Evolutionary conservation across 2,329 filamentous ascomycete genomes (phyloP).

Genomic region (Hymenoscyphus albidus): DNA sequence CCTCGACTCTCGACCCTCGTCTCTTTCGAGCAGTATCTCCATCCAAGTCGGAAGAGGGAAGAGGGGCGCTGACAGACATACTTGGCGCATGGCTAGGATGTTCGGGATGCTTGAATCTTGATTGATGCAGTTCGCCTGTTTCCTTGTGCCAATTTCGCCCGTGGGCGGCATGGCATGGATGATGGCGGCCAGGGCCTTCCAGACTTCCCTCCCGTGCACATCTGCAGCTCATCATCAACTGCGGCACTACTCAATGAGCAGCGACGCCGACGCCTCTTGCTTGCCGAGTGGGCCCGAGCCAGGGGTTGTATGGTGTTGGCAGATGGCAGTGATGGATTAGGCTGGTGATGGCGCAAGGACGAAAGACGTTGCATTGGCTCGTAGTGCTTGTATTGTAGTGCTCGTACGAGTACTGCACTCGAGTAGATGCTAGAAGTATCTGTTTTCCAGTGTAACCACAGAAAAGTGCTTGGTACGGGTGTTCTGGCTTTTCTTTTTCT

Average conservation of each 20-base stretch:
- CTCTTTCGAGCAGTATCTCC: not conserved
- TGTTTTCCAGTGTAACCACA: not conserved
- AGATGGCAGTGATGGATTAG: not conserved
- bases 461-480: not conserved
- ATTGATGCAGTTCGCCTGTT: constrained; percentile 5
- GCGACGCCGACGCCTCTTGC: not conserved
- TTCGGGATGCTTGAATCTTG: not conserved
- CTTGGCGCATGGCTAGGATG: not conserved
- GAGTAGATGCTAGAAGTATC: too few relatives aligned
- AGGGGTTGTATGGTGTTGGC: not conserved
- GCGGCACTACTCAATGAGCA: not conserved
- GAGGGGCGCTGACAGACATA: not conserved
- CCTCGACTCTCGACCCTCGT: not conserved
- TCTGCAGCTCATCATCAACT: constrained; percentile 1
- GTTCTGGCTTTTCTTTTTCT: not conserved
- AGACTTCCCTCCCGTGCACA: not conserved
- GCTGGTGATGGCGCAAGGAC: not conserved
- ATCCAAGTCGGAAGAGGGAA: constrained; percentile 1
- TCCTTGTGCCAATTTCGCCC: constrained; percentile 3
- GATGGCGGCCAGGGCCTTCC: not conserved
- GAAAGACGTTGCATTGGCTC: constrained; percentile 3
- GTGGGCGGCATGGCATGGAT: not conserved
- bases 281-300: not conserved
- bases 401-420: too few relatives aligned
- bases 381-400: not conserved